These are phyloP conservation scores for Paramecium tetraurelia DNA, from an alignment of 73 alveolate species.

Conservation along the genomic window DNA sequence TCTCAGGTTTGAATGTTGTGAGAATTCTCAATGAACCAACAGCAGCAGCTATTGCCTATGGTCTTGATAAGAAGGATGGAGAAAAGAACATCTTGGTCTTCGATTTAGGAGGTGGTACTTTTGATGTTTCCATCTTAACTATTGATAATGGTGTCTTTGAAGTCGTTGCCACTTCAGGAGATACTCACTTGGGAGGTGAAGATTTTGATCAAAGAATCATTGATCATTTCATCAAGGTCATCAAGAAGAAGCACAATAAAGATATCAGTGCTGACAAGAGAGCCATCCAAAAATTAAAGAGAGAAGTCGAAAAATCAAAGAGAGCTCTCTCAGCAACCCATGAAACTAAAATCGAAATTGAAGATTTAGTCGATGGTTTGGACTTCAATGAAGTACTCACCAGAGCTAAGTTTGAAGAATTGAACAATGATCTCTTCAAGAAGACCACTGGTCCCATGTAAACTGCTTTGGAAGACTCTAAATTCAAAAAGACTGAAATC, in stretches of 20 bases:
- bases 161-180: conserved; percentile 98
- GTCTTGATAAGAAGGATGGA: conserved; percentile 92
- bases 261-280: conserved; percentile 88
- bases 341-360: conserved; percentile 91
- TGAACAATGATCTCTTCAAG: conserved; percentile 89
- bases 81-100: conserved; percentile 90
- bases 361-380: conserved; percentile 93
- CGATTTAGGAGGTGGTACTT: conserved; percentile 98
- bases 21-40: conserved; percentile 98
- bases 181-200: conserved; percentile 98
- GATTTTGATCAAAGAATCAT: conserved; percentile 97
- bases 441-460: conserved; percentile 95
- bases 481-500: conserved; percentile 75
- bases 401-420: conserved; percentile 98
- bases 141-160: conserved; percentile 97
- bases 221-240: conserved; percentile 90
- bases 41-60: conserved; percentile 99
- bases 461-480: conserved; percentile 92
- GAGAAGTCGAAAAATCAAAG: conserved; percentile 98
- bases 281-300: conserved; percentile 93
- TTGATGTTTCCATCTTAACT: conserved; percentile 96
- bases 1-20: conserved; percentile 95
- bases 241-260: conserved; percentile 88
- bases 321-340: conserved; percentile 95
- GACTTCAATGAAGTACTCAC: conserved; percentile 96